phyloP scores from a whole-genome alignment of 345 rosid species.

The Salix viminalis region DNA sequence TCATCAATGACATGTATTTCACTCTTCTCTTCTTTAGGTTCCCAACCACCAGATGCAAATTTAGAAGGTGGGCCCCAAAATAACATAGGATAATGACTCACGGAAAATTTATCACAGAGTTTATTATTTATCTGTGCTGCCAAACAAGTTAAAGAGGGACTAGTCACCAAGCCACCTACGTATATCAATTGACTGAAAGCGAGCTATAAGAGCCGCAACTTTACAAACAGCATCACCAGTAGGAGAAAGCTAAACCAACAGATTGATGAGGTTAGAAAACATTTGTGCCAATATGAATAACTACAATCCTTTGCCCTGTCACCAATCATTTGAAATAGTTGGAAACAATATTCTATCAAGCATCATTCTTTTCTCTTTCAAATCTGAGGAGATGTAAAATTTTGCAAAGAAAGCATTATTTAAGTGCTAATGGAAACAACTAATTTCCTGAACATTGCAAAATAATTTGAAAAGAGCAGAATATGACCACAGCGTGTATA shows the following conservation, averaged over 20 bases:
- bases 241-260: not conserved
- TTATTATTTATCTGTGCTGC: conserved; percentile 86
- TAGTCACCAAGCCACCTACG: conserved; percentile 22
- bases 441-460: not conserved
- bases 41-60: conserved; percentile 59
- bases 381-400: not conserved
- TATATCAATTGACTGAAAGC: not conserved
- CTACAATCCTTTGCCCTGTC: not conserved
- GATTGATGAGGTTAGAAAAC: not conserved
- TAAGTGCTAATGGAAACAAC: not conserved
- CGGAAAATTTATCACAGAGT: conserved; percentile 85
- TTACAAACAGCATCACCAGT: not conserved
- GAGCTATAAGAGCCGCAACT: not conserved
- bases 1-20: conserved; percentile 56
- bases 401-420: not conserved
- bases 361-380: not conserved
- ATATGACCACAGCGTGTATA: not conserved
- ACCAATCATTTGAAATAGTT: not conserved
- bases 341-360: not conserved
- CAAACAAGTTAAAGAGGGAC: conserved; percentile 42
- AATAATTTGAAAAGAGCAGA: not conserved
- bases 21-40: conserved; percentile 55
- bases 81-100: conserved; percentile 85
- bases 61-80: conserved; percentile 74
- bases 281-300: not conserved